A percentile compares a stretch with the other conserved stretches of the same genome.
Conservation (phyloP, 352 stramenopile genomes). For the Phytophthora sojae region DNA sequence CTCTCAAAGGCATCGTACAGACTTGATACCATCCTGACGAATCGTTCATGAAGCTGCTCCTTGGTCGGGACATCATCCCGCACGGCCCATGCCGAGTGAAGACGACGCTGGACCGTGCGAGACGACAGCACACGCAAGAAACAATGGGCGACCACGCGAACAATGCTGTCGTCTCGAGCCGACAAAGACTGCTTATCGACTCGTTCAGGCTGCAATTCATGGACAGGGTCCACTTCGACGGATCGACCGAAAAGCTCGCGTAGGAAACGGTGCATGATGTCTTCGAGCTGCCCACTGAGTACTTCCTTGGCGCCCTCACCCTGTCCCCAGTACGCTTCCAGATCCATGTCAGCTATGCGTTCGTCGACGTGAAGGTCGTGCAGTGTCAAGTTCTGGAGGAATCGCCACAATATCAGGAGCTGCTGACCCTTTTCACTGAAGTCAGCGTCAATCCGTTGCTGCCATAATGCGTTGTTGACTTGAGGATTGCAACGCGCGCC, state of each 20-base stretch:
- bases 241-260: background rate
- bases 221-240: too few relatives aligned
- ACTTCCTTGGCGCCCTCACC: background rate
- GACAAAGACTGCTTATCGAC: background rate
- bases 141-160: background rate
- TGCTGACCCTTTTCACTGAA: background rate
- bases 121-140: background rate
- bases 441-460: background rate
- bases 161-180: background rate
- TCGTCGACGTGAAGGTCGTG: background rate
- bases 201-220: too few relatives aligned
- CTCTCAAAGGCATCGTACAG: background rate
- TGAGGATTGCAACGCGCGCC: too few relatives aligned
- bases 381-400: background rate
- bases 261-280: background rate
- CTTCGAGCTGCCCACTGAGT: background rate
- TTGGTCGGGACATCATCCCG: background rate
- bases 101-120: background rate
- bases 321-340: background rate
- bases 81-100: background rate
- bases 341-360: background rate
- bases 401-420: background rate
- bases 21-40: background rate
- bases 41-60: constrained; percentile 1
- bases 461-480: background rate